phyloP scores from a whole-genome alignment of 306 rosid species.

The Malus orientalis region DNA sequence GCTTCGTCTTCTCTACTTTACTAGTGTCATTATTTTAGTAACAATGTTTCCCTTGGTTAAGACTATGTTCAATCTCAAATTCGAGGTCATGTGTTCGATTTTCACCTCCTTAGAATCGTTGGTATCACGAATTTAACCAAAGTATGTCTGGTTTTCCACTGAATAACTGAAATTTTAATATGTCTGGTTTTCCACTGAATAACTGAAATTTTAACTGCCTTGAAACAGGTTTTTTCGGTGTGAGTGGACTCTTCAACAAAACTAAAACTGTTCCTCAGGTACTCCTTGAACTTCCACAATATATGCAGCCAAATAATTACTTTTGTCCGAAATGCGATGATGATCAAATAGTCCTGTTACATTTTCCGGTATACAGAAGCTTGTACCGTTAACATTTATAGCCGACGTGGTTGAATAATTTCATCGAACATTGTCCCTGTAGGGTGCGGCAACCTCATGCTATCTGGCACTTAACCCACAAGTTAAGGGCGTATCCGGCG shows the following conservation, averaged over 20 bases:
- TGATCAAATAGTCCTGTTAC: no score
- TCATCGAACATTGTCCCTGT: neutral
- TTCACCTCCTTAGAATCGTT: no score
- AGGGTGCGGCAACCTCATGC: conserved; percentile 94
- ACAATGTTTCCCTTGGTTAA: no score
- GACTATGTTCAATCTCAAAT: no score
- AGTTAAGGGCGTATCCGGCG: conserved; percentile 50
- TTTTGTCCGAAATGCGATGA: neutral
- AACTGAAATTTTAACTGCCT: neutral
- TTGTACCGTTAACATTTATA: no score
- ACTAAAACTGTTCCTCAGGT: conserved; percentile 65
- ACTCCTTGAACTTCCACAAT: neutral
- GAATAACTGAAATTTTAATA: neutral
- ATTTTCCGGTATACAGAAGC: no score
- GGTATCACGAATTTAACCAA: neutral
- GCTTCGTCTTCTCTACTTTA: neutral
- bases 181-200: neutral
- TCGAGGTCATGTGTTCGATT: no score
- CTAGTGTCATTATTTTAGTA: no score
- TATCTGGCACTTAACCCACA: conserved; percentile 71
- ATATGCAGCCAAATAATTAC: no score
- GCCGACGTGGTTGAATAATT: no score
- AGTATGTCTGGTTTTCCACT: neutral
- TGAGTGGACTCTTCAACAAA: conserved; percentile 39
- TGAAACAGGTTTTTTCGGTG: conserved; percentile 42